Base-by-base conservation (phyloP, 139 green algal species). In the Asterochloris sp. region DNA sequence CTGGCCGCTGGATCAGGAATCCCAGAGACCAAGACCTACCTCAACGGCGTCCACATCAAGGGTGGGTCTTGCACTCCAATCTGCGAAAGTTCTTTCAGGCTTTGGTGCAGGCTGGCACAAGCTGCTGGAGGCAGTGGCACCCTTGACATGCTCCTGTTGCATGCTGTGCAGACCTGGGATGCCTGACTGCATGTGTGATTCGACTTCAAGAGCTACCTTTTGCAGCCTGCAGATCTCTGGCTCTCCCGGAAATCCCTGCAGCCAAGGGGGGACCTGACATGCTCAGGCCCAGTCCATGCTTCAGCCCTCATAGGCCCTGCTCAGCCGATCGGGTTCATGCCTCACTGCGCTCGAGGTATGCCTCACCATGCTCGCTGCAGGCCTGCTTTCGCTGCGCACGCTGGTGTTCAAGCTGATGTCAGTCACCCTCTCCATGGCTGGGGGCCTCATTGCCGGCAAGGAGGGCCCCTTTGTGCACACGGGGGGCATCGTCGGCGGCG, bases 391-490 rank as follows among this genome's bases (percentile, higher is more conserved):
- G 83, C 69, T 83, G 62, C 69, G 91, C 69, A 95, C 93, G 0
- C 86, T 97, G 69, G 73, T 95, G 17, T 90, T 91, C 24, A 97
- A 97, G 87, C 87, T 93, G 28, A 79, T 86, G 0, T 91, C 92
- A 14, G 90, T 96, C 38, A 84, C 89, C 0, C 95, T 96, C 82
- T 89, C 88, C 79, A 95, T 97, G 28, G 83, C 88, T 11, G 89
- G 88, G 0, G 94, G 93, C 9, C 81, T 95, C 17, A 87, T 97
- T 26, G 91, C 91, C 23, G 92, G 93, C 68, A 97, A 97, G 83
- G 93, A 97, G 82, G 94, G 94, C 12, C 94, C 94, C 19, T 96
- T 96, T 86, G 88, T 94, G 64, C 93, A 97, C 81, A 90, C 89
- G 28, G 93, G 93, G 15, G 93, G 87, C 74, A 93, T 97, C 66